Evolutionary conservation across 495 filamentous ascomycete genomes (phyloP), one percentile per base, ranked within the genome.

Genomic region (Lichenothelia convexa): DNA sequence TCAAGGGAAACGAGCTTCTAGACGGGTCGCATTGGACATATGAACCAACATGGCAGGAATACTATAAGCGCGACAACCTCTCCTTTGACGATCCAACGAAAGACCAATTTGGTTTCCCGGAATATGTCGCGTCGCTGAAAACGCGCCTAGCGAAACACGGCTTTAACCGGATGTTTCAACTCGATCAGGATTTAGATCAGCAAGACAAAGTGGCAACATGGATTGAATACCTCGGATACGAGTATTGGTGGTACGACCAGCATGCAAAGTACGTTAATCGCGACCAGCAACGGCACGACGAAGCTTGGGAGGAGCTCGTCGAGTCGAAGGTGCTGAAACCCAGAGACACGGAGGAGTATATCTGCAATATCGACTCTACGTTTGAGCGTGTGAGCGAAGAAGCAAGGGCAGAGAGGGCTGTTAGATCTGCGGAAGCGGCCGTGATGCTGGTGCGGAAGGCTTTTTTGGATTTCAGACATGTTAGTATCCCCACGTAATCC

Each of bases 151-250:
- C 32, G 32, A 21, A 20, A 35, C 34, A 45, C 38, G 23, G 19
- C 6, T 44, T 53, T 34, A 39, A n/a, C 7, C 39, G 40, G 15
- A 37, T 39, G 33, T 45, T 47, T 21, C 38, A 43, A 26, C 32
- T 49, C 19, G 12, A 45, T 18, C 18, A 49, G 11, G 43, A 55
- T 35, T 32, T 38, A 5, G 19, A 42, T 17, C 39, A 39, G 18
- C 47, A 55, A 29, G 43, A 53, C 30, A 44, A 48, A 39, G 16
- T 55, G 18, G 45, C 47, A n/a, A 54, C 46, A 7, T 54, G 51
- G 49, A 45, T 54, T 35, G 51, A 54, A 36, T 52, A 51, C 27
- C 36, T 53, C 20, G 34, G 33, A 17, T 55, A 39, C 21, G 36
- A 35, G 24, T 53, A 38, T 34, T 24, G 29, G 16, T 11, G 21